Conservation (phyloP, 805 yeast genomes). For the Saturnispora besseyi region DNA sequence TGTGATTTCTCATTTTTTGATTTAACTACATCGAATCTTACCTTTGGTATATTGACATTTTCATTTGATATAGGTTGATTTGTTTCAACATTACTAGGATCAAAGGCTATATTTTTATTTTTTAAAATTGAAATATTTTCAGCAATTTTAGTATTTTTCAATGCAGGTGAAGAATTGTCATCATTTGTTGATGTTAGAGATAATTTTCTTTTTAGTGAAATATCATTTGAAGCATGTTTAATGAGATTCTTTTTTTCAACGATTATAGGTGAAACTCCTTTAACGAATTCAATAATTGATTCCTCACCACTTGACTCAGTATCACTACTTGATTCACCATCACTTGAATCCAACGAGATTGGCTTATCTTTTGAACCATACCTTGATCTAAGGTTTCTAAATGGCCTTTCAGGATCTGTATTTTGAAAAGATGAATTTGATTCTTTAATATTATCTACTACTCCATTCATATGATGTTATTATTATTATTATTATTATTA, state of each 20-base stretch:
- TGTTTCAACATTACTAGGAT: no score
- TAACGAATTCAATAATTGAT: not conserved
- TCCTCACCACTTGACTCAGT: not conserved
- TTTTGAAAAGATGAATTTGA: not conserved
- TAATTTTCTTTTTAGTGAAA: not conserved
- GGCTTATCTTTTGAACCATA: constrained; percentile 1
- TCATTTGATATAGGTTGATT: not conserved
- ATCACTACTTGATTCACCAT: not conserved
- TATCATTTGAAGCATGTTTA: not conserved
- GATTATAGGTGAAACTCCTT: not conserved
- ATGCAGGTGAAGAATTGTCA: no score
- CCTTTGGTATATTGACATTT: not conserved
- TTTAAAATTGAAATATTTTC: no score
- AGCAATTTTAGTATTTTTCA: no score
- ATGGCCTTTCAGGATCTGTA: not conserved
- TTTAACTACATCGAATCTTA: not conserved
- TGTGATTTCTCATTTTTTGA: not conserved
- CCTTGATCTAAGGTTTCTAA: constrained; percentile 1
- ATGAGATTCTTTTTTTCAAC: not conserved
- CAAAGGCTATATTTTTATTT: no score
- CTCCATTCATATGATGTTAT: not conserved
- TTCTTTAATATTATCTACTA: not conserved
- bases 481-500: no score
- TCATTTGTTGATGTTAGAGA: no score
- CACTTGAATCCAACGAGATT: constrained; percentile 1